A percentile compares a stretch with the other conserved stretches of the same genome.
Conservation (phyloP, 1,284 basidiomycete species). For the Microbotryum silenes-acaulis region DNA sequence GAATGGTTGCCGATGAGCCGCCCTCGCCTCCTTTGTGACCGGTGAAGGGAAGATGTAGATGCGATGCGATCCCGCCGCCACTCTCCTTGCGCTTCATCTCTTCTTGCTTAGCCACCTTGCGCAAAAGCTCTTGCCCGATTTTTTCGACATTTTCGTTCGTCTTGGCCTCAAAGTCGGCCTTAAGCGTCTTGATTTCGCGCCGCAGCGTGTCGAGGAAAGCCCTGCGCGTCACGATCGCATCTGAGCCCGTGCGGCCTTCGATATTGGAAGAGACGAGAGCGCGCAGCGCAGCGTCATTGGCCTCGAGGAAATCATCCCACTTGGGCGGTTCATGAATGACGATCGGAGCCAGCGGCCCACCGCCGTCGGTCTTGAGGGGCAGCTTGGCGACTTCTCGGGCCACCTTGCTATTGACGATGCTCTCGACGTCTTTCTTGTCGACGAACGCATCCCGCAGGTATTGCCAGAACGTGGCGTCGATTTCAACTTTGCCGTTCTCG, state of each 20-base stretch:
- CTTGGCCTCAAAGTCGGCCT: conserved; percentile 35
- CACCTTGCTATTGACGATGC: conserved; percentile 32
- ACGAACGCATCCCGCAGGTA: conserved; percentile 45
- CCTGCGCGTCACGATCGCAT: conserved; percentile 35
- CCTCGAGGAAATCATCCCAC: conserved; percentile 37
- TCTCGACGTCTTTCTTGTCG: conserved; percentile 34
- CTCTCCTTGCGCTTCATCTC: conserved; percentile 26
- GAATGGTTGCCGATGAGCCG: background rate
- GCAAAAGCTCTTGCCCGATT: conserved; percentile 33
- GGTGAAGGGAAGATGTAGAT: background rate
- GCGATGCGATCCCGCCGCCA: background rate
- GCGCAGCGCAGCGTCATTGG: conserved; percentile 41
- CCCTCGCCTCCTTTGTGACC: background rate
- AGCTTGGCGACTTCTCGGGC: conserved; percentile 33
- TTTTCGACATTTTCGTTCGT: conserved; percentile 37
- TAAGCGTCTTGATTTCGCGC: conserved; percentile 37
- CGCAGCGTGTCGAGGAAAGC: conserved; percentile 38
- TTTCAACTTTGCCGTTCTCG: conserved; percentile 39
- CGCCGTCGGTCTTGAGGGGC: conserved; percentile 21
- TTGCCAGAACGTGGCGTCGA: conserved; percentile 46
- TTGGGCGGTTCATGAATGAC: conserved; percentile 8
- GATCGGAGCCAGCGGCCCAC: conserved; percentile 13
- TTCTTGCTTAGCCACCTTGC: conserved; percentile 45
- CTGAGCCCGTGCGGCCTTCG: conserved; percentile 24
- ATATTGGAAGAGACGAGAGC: conserved; percentile 40